A percentile compares a stretch with the other conserved stretches of the same genome.
phyloP scores from a whole-genome alignment of 768 basidiomycete species.

The Serpula lacrymans region DNA sequence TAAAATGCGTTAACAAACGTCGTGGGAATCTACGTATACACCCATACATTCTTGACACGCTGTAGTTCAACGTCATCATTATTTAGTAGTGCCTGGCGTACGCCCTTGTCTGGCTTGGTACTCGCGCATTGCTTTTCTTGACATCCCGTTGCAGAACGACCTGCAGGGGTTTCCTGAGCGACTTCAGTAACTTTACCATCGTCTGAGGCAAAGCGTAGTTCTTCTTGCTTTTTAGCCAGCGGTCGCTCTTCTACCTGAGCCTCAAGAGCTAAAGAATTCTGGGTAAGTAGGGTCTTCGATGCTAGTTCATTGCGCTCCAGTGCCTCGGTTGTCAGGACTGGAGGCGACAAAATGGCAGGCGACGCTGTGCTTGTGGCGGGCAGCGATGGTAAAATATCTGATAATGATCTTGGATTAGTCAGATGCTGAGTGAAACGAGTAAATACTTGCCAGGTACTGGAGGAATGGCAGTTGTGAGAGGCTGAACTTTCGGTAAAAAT shows the following conservation, averaged over 20 bases:
- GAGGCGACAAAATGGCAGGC: conserved; percentile 8
- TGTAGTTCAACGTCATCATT: conserved; percentile 83
- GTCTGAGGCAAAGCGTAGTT: conserved; percentile 49
- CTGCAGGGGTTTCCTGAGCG: conserved; percentile 7
- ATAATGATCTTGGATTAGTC: conserved; percentile 13
- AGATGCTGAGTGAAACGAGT: not conserved
- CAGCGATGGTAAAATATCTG: conserved; percentile 16
- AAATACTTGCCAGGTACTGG: conserved; percentile 20
- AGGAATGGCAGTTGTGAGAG: conserved; percentile 27
- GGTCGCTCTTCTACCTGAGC: conserved; percentile 85
- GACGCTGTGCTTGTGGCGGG: conserved; percentile 14
- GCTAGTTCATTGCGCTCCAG: conserved; percentile 41
- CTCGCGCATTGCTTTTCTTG: conserved; percentile 15
- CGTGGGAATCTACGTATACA: not conserved
- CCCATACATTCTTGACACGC: conserved; percentile 72
- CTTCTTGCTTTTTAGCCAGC: conserved; percentile 84
- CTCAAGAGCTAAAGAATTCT: conserved; percentile 75
- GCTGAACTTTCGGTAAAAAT: conserved; percentile 79
- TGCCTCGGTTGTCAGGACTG: conserved; percentile 31
- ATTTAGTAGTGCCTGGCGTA: conserved; percentile 75
- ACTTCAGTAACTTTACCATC: conserved; percentile 2
- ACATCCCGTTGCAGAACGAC: conserved; percentile 11
- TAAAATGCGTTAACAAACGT: conserved; percentile 1
- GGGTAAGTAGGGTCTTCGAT: conserved; percentile 57
- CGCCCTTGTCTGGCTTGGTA: conserved; percentile 38